Conservation (phyloP, 345 rosid genomes). For the Jatropha curcas region DNA sequence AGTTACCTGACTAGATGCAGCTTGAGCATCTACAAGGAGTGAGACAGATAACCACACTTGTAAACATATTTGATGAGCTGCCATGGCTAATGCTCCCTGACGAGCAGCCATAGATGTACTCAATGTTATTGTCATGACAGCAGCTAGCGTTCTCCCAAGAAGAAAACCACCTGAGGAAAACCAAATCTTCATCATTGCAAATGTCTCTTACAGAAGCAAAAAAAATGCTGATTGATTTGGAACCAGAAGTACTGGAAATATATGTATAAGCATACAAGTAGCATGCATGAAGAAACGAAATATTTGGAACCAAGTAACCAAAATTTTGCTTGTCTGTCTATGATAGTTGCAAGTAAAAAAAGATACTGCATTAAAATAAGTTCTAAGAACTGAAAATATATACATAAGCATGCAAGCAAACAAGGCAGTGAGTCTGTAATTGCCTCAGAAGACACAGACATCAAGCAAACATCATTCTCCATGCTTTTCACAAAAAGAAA, state of each 20-base stretch:
- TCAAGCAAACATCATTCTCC: background rate
- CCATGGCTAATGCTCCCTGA: slow-evolving; percentile 41
- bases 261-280: too few species aligned
- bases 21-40: slow-evolving; percentile 45
- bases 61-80: slow-evolving; percentile 46
- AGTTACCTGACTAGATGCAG: slow-evolving; percentile 39
- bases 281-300: background rate
- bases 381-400: background rate
- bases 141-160: slow-evolving; percentile 42
- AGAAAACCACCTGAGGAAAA: slow-evolving; percentile 38
- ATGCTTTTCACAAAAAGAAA: background rate
- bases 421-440: background rate
- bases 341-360: background rate
- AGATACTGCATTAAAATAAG: background rate
- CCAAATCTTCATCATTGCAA: background rate
- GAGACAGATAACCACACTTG: slow-evolving; percentile 45
- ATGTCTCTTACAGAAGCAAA: background rate
- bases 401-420: background rate
- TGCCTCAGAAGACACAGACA: too few species aligned
- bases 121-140: slow-evolving; percentile 38
- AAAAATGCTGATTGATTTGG: too few species aligned
- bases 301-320: background rate
- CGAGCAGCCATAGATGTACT: slow-evolving; percentile 47
- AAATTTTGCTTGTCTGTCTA: background rate
- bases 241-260: too few species aligned